phyloP scores from a whole-genome alignment of 495 filamentous ascomycete species.

The Trichodelitschia bisporula region DNA sequence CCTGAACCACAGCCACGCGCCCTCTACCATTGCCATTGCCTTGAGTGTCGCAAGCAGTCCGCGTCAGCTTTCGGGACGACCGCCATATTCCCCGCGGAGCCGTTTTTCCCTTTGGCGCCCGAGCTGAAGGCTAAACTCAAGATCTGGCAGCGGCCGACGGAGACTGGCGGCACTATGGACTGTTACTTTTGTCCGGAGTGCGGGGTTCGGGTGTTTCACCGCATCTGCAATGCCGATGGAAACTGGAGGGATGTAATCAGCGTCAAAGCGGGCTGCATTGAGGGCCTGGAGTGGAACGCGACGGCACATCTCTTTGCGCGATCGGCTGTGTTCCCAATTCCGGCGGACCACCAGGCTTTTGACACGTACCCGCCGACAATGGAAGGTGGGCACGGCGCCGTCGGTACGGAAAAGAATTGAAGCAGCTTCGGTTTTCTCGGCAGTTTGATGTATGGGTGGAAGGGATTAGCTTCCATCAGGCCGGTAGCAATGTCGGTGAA shows the following conservation, averaged over 20 bases:
- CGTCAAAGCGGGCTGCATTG: conserved; percentile 9
- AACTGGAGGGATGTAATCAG: conserved; percentile 3
- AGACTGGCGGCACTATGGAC: conserved; percentile 4
- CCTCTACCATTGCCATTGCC: conserved; percentile 45
- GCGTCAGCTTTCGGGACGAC: conserved; percentile 41
- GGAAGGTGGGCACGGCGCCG: too few relatives aligned
- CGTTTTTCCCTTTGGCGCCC: conserved; percentile 5
- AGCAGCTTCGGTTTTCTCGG: too few relatives aligned
- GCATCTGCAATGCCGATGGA: conserved; percentile 2
- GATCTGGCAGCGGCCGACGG: conserved; percentile 5
- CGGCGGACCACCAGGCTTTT: too few relatives aligned
- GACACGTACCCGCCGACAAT: too few relatives aligned
- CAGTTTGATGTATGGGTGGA: too few relatives aligned
- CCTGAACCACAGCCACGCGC: conserved; percentile 28
- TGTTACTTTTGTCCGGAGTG: conserved; percentile 12
- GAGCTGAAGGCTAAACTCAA: conserved; percentile 1
- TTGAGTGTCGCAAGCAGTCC: conserved; percentile 38
- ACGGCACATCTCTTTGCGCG: conserved; percentile 6
- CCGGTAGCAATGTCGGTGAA: too few relatives aligned
- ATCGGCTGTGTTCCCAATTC: conserved; percentile 9
- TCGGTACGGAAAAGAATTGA: too few relatives aligned
- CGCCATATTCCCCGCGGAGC: conserved; percentile 38
- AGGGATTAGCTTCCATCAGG: too few relatives aligned
- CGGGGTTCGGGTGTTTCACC: conserved; percentile 7
- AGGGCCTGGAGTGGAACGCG: conserved; percentile 8